phyloP scores from a whole-genome alignment of 2,329 filamentous ascomycete genomes.

The Xylariales sp. region DNA sequence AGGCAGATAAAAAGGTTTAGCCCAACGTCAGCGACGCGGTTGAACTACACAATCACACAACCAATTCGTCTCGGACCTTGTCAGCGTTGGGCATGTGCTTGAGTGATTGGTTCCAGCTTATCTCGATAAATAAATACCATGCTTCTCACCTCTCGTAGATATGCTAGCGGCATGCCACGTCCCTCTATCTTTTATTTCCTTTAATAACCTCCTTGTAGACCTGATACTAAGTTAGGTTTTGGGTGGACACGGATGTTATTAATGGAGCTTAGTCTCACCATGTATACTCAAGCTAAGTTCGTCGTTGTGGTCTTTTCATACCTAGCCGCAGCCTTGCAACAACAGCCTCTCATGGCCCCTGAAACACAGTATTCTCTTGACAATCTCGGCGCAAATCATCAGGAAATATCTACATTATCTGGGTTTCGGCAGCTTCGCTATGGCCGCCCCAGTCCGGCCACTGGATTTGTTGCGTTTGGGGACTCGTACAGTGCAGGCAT shows the following conservation, averaged over 20 bases:
- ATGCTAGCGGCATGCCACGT: not conserved
- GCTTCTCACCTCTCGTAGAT: not conserved
- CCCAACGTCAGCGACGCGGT: not conserved
- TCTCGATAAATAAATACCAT: constrained; percentile 23
- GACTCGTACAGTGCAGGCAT: constrained; percentile 63
- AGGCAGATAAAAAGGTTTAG: too few relatives aligned
- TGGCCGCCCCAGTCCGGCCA: not conserved
- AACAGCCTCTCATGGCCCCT: constrained; percentile 22
- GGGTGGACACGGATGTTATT: constrained; percentile 11
- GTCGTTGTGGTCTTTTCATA: not conserved
- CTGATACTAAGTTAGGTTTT: not conserved
- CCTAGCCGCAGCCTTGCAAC: constrained; percentile 15
- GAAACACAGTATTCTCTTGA: constrained; percentile 38
- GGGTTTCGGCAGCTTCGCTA: constrained; percentile 4
- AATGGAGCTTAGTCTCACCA: constrained; percentile 34
- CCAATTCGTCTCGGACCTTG: constrained; percentile 15
- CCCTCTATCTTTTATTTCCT: not conserved
- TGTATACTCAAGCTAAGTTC: constrained; percentile 33
- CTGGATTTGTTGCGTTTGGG: constrained; percentile 57
- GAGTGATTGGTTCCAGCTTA: constrained; percentile 37
- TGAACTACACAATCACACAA: not conserved
- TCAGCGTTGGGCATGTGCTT: constrained; percentile 37
- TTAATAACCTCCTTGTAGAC: not conserved
- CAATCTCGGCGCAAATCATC: not conserved
- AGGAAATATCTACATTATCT: constrained; percentile 22